Percentiles rank a stretch among this genome's conserved stretches.
phyloP scores from a whole-genome alignment of 495 filamentous ascomycete species.

The Neurospora tetrasperma region DNA sequence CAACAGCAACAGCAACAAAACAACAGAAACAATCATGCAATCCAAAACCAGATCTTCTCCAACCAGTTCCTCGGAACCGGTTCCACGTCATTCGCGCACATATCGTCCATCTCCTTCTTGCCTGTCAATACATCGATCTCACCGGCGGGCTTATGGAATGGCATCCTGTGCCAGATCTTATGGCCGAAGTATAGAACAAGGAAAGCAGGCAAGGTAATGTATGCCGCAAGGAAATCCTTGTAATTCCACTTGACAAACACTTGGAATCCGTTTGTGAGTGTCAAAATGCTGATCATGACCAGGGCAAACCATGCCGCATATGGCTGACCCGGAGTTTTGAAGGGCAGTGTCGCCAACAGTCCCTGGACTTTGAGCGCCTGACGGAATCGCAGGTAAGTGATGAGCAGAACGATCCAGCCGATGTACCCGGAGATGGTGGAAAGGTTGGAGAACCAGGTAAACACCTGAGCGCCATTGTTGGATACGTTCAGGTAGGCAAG shows the following conservation, averaged over 20 bases:
- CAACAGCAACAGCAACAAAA: background rate
- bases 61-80: conserved; percentile 30
- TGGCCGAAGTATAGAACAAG: conserved; percentile 31
- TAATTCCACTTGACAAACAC: conserved; percentile 32
- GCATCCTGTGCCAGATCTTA: conserved; percentile 27
- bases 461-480: conserved; percentile 45
- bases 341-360: conserved; percentile 29
- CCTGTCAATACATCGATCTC: conserved; percentile 38
- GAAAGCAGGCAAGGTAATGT: conserved; percentile 39
- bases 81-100: conserved; percentile 27
- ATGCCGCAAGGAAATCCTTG: conserved; percentile 34
- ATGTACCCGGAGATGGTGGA: conserved; percentile 40
- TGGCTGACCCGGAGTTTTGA: conserved; percentile 31
- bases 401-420: conserved; percentile 39
- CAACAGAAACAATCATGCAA: conserved; percentile 20
- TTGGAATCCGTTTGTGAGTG: conserved; percentile 40
- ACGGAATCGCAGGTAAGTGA: conserved; percentile 40
- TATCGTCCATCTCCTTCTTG: conserved; percentile 41
- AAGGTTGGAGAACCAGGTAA: conserved; percentile 49
- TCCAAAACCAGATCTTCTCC: conserved; percentile 38
- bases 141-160: conserved; percentile 15
- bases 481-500: conserved; percentile 54
- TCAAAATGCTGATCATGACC: conserved; percentile 28
- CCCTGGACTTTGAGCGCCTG: conserved; percentile 28
- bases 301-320: conserved; percentile 31